A percentile compares a stretch with the other conserved stretches of the same genome.
These are phyloP conservation scores for Claviceps arundinis DNA, from an alignment of 2,329 filamentous ascomycete species.

Conservation along the genomic window DNA sequence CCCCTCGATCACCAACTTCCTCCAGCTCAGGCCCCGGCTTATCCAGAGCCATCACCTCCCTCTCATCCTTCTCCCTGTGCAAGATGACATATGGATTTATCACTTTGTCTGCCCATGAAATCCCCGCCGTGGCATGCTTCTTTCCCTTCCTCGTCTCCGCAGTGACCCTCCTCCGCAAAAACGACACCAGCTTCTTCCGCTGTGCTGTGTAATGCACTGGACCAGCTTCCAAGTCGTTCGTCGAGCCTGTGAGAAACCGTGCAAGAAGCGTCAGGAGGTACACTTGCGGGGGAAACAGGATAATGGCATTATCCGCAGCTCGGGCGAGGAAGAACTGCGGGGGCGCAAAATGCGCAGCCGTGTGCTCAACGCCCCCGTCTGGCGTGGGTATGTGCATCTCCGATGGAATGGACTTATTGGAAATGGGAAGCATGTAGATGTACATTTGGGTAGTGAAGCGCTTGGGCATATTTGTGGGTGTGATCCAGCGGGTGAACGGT, in stretches of 20 bases:
- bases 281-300: slow-evolving; percentile 83
- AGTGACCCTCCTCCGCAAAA: slow-evolving; percentile 33
- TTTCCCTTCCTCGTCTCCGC: slow-evolving; percentile 25
- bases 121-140: slow-evolving; percentile 27
- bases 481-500: slow-evolving; percentile 88
- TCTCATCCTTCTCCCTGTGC: slow-evolving; percentile 28
- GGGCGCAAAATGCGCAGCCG: slow-evolving; percentile 64
- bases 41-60: slow-evolving; percentile 42
- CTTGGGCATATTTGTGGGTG: slow-evolving; percentile 56
- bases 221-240: slow-evolving; percentile 14
- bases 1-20: slow-evolving; percentile 27
- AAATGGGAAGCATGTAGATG: slow-evolving; percentile 65
- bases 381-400: slow-evolving; percentile 54
- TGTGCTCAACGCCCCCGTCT: slow-evolving; percentile 53
- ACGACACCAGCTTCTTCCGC: slow-evolving; percentile 37
- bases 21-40: slow-evolving; percentile 43
- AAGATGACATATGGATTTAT: slow-evolving; percentile 42
- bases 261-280: slow-evolving; percentile 53
- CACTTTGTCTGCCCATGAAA: slow-evolving; percentile 48
- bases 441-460: slow-evolving; percentile 97
- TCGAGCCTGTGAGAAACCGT: slow-evolving; percentile 31
- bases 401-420: slow-evolving; percentile 23
- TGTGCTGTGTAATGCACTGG: slow-evolving; percentile 30
- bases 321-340: slow-evolving; percentile 55
- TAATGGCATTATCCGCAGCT: slow-evolving; percentile 52